Conservation (phyloP, 2,329 filamentous ascomycete genomes). For the Akanthomyces dipterigenus region DNA sequence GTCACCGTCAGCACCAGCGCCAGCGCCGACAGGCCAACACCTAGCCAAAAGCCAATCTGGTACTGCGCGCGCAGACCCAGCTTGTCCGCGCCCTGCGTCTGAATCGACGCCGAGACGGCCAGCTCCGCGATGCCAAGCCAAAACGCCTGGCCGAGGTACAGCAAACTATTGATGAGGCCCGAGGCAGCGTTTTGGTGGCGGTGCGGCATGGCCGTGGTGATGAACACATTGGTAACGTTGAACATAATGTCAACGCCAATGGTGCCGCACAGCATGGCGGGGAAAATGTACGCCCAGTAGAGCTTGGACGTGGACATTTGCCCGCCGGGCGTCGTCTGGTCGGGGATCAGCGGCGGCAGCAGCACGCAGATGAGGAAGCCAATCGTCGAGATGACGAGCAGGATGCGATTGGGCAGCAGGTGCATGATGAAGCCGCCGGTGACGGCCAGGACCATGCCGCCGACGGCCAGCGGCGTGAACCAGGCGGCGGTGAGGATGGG, state of each 20-base stretch:
- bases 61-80: constrained; percentile 47
- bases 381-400: constrained; percentile 55
- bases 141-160: constrained; percentile 67
- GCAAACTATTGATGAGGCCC: constrained; percentile 61
- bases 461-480: constrained; percentile 61
- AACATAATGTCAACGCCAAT: constrained; percentile 70
- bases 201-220: constrained; percentile 63
- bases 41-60: constrained; percentile 61
- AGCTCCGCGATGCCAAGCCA: constrained; percentile 67
- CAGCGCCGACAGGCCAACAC: constrained; percentile 46
- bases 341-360: constrained; percentile 58
- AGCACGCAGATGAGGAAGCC: constrained; percentile 53
- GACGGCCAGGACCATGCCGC: constrained; percentile 59
- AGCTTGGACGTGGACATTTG: constrained; percentile 21
- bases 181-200: constrained; percentile 65
- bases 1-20: constrained; percentile 49
- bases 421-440: constrained; percentile 62
- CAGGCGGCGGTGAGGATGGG: constrained; percentile 61
- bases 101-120: constrained; percentile 42
- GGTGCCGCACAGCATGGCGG: constrained; percentile 61
- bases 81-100: constrained; percentile 17
- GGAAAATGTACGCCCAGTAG: constrained; percentile 72
- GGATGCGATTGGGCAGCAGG: constrained; percentile 52
- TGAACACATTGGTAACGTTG: constrained; percentile 70
- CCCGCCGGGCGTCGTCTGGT: constrained; percentile 30